Percentiles rank a stretch among this genome's conserved stretches.
Conservation (phyloP, 495 filamentous ascomycete genomes). For the Tuber melanosporum region DNA sequence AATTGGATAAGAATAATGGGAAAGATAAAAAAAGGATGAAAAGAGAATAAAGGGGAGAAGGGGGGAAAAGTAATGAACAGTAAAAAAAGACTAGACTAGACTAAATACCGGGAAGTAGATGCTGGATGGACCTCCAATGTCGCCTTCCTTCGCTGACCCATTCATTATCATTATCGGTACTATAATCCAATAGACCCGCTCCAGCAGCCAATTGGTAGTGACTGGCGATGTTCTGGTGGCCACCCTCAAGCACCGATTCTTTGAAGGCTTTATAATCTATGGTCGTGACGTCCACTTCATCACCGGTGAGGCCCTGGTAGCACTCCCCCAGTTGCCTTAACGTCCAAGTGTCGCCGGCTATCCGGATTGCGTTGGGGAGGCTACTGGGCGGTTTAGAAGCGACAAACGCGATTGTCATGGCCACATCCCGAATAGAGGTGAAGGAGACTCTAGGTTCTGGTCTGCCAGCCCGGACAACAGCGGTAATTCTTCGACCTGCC, state of each 20-base stretch:
- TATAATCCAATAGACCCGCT: slow-evolving; percentile 31
- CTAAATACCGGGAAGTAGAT: slow-evolving; percentile 33
- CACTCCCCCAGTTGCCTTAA: slow-evolving; percentile 28
- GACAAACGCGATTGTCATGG: slow-evolving; percentile 28
- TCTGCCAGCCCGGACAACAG: slow-evolving; percentile 24
- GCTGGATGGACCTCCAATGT: slow-evolving; percentile 32
- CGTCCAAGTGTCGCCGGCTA: slow-evolving; percentile 31
- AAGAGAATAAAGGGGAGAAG: slow-evolving; percentile 6
- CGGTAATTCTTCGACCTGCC: slow-evolving; percentile 24
- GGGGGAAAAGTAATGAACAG: slow-evolving; percentile 3
- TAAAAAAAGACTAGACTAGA: slow-evolving; percentile 23
- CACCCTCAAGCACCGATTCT: slow-evolving; percentile 16
- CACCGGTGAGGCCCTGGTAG: slow-evolving; percentile 20
- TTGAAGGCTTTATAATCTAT: slow-evolving; percentile 24
- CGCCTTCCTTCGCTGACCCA: slow-evolving; percentile 24
- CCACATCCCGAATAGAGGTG: slow-evolving; percentile 29
- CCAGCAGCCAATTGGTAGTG: slow-evolving; percentile 34
- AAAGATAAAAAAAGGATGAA: neutral
- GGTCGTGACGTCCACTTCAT: slow-evolving; percentile 16
- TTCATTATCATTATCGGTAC: slow-evolving; percentile 19
- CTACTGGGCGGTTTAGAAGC: slow-evolving; percentile 17
- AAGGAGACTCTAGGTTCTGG: slow-evolving; percentile 31
- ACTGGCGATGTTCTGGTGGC: slow-evolving; percentile 13
- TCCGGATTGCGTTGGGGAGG: slow-evolving; percentile 29
- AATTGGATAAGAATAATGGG: slow-evolving; percentile 7